Percentiles rank a stretch among this genome's conserved stretches.
Conservation (phyloP, 2,329 filamentous ascomycete species). For the Albophoma yamanashiensis region DNA sequence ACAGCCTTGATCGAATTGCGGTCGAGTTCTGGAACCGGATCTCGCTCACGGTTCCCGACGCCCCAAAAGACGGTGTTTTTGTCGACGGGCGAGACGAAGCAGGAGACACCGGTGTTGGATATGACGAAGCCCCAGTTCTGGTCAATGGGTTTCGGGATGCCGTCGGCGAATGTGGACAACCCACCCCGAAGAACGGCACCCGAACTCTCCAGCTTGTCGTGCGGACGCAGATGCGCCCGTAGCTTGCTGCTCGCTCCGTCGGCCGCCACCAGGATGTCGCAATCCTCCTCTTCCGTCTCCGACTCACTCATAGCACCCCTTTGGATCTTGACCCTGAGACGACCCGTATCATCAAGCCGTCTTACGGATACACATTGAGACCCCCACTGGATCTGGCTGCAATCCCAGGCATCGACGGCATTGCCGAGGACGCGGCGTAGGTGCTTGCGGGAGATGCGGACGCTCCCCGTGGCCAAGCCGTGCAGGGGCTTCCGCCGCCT, state of each 20-base stretch:
- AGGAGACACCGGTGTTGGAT: constrained; percentile 25
- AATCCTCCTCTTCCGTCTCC: constrained; percentile 9
- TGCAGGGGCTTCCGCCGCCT: constrained; percentile 17
- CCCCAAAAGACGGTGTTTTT: constrained; percentile 29
- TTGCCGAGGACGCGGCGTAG: constrained; percentile 23
- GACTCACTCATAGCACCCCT: background rate
- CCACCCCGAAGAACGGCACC: constrained; percentile 28
- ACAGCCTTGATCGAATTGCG: constrained; percentile 9
- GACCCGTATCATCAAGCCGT: constrained; percentile 9
- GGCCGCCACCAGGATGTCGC: constrained; percentile 32
- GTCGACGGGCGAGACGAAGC: constrained; percentile 35
- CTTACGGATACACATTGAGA: constrained; percentile 12
- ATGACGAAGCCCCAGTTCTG: constrained; percentile 30
- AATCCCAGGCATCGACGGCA: constrained; percentile 6
- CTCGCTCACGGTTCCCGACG: constrained; percentile 22
- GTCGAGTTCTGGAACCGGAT: constrained; percentile 7
- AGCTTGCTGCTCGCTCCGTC: constrained; percentile 34
- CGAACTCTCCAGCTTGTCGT: constrained; percentile 26
- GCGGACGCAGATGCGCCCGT: constrained; percentile 23
- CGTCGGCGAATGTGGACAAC: constrained; percentile 21
- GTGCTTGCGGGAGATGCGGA: constrained; percentile 25
- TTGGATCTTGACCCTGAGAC: constrained; percentile 11
- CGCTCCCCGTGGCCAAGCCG: constrained; percentile 22
- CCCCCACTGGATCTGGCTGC: constrained; percentile 14
- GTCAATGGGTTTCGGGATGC: constrained; percentile 20